Evolutionary conservation across 192 early-diverging fungal species (phyloP).

Genomic region (Chytriomyces confervae): DNA sequence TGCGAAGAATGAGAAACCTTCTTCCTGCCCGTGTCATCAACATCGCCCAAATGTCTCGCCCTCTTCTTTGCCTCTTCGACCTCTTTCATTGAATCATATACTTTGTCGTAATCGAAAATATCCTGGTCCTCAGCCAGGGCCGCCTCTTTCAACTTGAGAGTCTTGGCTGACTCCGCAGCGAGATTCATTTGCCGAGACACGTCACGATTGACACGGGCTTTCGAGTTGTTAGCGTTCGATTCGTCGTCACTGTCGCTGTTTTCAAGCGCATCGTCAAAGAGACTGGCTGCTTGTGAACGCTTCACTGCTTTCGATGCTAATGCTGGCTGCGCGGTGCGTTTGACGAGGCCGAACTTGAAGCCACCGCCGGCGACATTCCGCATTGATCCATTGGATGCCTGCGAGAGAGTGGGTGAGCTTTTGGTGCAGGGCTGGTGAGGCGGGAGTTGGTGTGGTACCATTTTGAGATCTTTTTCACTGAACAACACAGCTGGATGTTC

Average conservation of each 20-base stretch:
- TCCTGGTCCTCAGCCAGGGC: slow-evolving; percentile 74
- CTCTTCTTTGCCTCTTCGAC: slow-evolving; percentile 58
- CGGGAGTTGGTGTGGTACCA: too few species aligned
- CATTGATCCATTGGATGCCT: slow-evolving; percentile 32
- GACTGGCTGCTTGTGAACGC: background rate
- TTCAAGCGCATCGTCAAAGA: background rate
- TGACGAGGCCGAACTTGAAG: slow-evolving; percentile 30
- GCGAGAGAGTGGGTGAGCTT: background rate
- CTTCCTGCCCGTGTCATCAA: slow-evolving; percentile 43
- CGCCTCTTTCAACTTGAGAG: slow-evolving; percentile 58
- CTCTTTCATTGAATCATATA: slow-evolving; percentile 75
- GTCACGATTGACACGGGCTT: background rate
- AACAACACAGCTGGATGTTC: too few species aligned
- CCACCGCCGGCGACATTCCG: slow-evolving; percentile 20
- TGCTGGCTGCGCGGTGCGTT: background rate
- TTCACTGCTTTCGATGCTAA: background rate
- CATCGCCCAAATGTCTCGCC: slow-evolving; percentile 55
- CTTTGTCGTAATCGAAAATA: slow-evolving; percentile 77
- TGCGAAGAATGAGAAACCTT: slow-evolving; percentile 42
- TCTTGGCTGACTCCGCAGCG: slow-evolving; percentile 10
- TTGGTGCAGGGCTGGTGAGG: too few species aligned
- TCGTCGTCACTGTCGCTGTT: slow-evolving; percentile 23
- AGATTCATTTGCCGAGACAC: background rate
- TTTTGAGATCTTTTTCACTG: too few species aligned
- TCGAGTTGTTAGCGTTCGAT: slow-evolving; percentile 15